These are phyloP conservation scores for Umbilicus rupestris DNA, from an alignment of 164 flowering plant species.

Conservation along the genomic window DNA sequence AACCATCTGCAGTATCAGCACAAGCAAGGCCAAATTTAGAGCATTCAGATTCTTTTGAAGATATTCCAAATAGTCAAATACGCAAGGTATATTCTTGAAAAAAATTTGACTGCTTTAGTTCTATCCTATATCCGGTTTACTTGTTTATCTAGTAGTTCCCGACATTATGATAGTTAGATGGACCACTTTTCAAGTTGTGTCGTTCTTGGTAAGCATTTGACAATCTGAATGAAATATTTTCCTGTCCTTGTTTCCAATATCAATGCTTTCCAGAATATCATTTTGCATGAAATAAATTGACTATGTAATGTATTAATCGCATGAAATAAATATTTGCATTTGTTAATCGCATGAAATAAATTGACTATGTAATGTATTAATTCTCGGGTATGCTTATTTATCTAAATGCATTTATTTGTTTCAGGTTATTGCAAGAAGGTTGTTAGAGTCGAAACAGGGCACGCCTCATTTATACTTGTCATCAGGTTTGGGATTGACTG, in stretches of 20 bases:
- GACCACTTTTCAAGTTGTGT: too few relatives aligned
- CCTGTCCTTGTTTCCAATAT: not conserved
- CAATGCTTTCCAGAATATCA: not conserved
- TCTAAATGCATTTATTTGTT: conserved; percentile 13
- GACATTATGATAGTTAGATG: too few relatives aligned
- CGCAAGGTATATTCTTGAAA: conserved; percentile 54
- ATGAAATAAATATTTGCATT: not conserved
- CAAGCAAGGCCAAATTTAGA: conserved; percentile 24
- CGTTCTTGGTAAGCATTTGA: not conserved
- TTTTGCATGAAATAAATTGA: too few relatives aligned
- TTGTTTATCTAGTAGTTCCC: not conserved
- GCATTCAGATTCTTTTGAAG: conserved; percentile 56
- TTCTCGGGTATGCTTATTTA: not conserved
- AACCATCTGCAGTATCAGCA: conserved; percentile 21
- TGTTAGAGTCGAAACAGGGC: conserved; percentile 85
- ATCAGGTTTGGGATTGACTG: conserved; percentile 34
- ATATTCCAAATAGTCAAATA: conserved; percentile 85
- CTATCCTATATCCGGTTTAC: not conserved
- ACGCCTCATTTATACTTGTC: conserved; percentile 87
- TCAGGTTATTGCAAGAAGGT: conserved; percentile 84
- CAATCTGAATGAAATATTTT: not conserved
- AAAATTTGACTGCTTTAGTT: not conserved
- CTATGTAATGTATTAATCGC: too few relatives aligned
- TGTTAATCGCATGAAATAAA: not conserved
- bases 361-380: not conserved